Conservation (phyloP, 208 protist genomes). For the Acanthamoeba healyi region DNA sequence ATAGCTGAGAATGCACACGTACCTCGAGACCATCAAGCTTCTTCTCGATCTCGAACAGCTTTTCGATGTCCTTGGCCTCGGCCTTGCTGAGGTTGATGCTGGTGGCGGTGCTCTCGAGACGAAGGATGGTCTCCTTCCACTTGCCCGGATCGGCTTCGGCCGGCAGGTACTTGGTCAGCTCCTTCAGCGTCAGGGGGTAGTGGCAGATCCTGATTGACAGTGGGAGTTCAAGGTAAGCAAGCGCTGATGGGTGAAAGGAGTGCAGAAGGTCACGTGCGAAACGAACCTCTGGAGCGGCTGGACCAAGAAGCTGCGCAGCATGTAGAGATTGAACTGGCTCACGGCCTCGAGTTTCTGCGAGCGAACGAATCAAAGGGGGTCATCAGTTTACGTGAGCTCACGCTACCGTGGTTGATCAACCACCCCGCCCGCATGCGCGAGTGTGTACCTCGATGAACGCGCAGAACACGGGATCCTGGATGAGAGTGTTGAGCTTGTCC, state of each 20-base stretch:
- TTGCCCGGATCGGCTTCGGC: slow-evolving; percentile 34
- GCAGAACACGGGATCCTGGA: slow-evolving; percentile 22
- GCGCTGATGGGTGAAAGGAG: no score
- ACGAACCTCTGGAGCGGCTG: slow-evolving; percentile 39
- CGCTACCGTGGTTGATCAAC: neutral
- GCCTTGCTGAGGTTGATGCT: slow-evolving; percentile 29
- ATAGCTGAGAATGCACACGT: neutral
- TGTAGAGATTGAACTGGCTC: slow-evolving; percentile 46
- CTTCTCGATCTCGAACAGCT: slow-evolving; percentile 43
- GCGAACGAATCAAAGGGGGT: no score
- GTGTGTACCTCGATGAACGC: slow-evolving; percentile 4
- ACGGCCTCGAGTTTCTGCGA: neutral
- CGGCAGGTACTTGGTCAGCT: slow-evolving; percentile 28
- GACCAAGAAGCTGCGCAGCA: slow-evolving; percentile 13
- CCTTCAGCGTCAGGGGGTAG: slow-evolving; percentile 29
- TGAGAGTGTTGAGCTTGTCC: slow-evolving; percentile 45
- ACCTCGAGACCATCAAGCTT: slow-evolving; percentile 32
- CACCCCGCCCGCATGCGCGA: neutral
- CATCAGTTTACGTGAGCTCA: no score
- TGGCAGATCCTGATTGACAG: neutral
- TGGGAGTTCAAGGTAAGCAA: neutral
- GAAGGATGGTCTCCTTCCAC: slow-evolving; percentile 25
- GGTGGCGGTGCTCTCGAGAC: slow-evolving; percentile 30
- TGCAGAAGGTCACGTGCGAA: no score
- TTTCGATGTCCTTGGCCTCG: slow-evolving; percentile 38